phyloP scores from a whole-genome alignment of 306 rosid species.

The Glycine latifolia region DNA sequence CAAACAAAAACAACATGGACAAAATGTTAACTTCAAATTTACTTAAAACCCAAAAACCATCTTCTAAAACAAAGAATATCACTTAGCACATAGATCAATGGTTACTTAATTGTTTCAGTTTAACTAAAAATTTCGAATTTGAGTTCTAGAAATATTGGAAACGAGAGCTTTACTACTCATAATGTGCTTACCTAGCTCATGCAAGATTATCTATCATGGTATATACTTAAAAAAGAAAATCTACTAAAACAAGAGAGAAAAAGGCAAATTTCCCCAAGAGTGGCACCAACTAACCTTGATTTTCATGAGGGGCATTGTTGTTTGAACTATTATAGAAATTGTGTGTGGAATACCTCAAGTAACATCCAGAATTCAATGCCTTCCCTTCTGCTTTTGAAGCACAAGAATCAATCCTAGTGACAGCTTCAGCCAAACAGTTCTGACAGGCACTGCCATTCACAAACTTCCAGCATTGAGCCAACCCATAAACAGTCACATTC shows the following conservation, averaged over 20 bases:
- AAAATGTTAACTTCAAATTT: not conserved
- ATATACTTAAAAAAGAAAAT: not conserved
- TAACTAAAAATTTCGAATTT: not conserved
- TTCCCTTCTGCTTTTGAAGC: constrained; percentile 39
- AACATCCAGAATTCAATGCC: constrained; percentile 44
- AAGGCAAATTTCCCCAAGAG: not conserved
- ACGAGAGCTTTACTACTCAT: not conserved
- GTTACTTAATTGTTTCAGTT: not conserved
- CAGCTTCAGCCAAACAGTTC: constrained; percentile 39
- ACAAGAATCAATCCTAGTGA: constrained; percentile 39
- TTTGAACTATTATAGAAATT: constrained; percentile 40
- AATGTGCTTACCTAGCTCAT: too few species aligned
- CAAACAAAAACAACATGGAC: not conserved
- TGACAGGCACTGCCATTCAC: constrained; percentile 26
- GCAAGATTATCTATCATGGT: too few species aligned
- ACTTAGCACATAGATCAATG: not conserved
- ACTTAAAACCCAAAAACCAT: too few species aligned
- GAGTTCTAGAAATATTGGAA: not conserved
- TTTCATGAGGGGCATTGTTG: not conserved
- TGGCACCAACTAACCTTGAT: constrained; percentile 35
- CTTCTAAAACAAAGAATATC: not conserved
- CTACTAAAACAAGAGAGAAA: not conserved
- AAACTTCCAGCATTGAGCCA: constrained; percentile 49
- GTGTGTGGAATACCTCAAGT: constrained; percentile 37
- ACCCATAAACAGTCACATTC: constrained; percentile 46